Base-by-base conservation (phyloP, 163 green algal species). In the Chlamydomonas reinhardtii region DNA sequence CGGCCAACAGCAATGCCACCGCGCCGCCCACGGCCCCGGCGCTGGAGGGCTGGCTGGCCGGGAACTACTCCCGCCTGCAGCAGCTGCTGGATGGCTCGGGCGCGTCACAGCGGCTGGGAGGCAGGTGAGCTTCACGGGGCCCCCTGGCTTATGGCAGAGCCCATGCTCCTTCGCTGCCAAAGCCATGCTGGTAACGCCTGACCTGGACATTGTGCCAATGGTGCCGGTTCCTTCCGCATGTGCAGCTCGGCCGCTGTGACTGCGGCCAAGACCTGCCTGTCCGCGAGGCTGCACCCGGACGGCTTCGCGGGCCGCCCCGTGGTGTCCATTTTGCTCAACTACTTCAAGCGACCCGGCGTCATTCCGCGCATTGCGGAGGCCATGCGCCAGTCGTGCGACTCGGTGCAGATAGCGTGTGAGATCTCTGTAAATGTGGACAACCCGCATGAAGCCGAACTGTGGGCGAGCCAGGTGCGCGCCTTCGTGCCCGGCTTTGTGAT, bases 381-480 rank as follows among this genome's bases (percentile, higher is more conserved):
- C 20, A 34, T 71, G 61, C 82, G 35, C 27, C 15, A 2, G 19
- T 35, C 59, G 11, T 82, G 72, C 39, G 31, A 22, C 9, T 39
- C 37, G 12, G 72, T 22, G 2, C 48, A 56, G 48, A 9, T 56
- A 14, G 48, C 48, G 17, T 77, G 74, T 24, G 83, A 88, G 74
- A 54, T 88, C 65, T 52, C 78, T 15, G 83, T 88, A 8, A 88
- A 88, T 48, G 83, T 88, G 62, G 83, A 88, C 83, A 82, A 88
- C 74, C 73, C 83, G 68, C 16, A 82, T 14, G 83, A 88, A 74
- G 71, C 74, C 0, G 73, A 12, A 2, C n/a, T 34, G 12, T 88
- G 83, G 83, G 73, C 74, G 56, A 14, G 48, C 48, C 48, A 56
- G 48, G 48, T 14, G 48, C 48, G 48, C 6, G 48, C 48, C 48